Evolutionary conservation across 2,329 filamentous ascomycete species (phyloP), one percentile per base, ranked within the genome.

Genomic region (Xylariomycetidae sp.): DNA sequence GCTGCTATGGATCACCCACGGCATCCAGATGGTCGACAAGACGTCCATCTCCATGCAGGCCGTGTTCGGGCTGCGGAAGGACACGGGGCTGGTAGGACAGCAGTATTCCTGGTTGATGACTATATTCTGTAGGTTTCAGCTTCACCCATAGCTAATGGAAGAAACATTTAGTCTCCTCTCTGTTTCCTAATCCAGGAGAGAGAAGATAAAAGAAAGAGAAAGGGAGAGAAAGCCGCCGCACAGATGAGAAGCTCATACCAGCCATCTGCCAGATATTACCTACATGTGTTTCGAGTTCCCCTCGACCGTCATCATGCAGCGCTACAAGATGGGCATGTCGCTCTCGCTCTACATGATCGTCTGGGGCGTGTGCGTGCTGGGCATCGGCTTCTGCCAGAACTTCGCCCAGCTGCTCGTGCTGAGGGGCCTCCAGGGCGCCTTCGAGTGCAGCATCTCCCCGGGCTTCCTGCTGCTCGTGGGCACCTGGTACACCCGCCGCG

Each of bases 381-480:
- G 51, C 38, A 50, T 63, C 17, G 59, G 58, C 2, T 61, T 62
- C 33, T 46, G 56, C 5, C 35, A 62, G 33, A 61, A 62, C 46
- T 64, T 62, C 26, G 53, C 53, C 2, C 59, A 63, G 3, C 49
- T 63, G 14, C 44, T 61, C 23, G 45, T 51, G 1, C 36, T 63
- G 4, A 54, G 60, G 3, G 58, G 55, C 3, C 48, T 64, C 1
- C 60, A 64, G 39, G 60, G 61, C 1, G 5, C 58, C 4, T 63
- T 62, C 16, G 59, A 57, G 38, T 59, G 60, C 37, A 60, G 53
- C 38, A 62, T 63, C 16, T 59, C 56, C 1, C 59, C 59, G 3
- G 59, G 60, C 0, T 63, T 63, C 35, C 56, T 63, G 28, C 50
- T 62, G 16, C 50, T 63, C 14, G 49, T 62, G 6, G 59, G 59